Evolutionary conservation across 2,329 filamentous ascomycete species (phyloP), one percentile per base, ranked within the genome.

Genomic region (Chlorencoelia australis): DNA sequence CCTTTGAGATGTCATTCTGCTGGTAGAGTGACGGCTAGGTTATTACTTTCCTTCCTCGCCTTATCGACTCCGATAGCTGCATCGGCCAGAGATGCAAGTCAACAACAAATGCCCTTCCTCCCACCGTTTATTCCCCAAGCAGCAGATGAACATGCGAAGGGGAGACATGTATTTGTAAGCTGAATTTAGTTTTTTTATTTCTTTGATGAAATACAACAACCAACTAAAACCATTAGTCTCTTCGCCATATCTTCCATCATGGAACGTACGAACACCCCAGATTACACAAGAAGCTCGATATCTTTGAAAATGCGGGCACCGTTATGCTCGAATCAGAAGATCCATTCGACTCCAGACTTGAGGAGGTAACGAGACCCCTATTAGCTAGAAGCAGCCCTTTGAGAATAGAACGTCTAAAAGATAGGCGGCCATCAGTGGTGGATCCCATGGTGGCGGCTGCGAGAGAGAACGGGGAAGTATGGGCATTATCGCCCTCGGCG

Each of bases 171-270:
- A 22, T 79, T 80, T 49, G 65, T 68, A 54, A 46, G 61, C 54
- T n/a, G n/a, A n/a, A n/a, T n/a, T n/a, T 18, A 8, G 13, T 28
- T n/a, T 17, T 32, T 14, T 9, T 20, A 22, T 5, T 34, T 4
- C 9, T 20, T 29, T 3, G 10, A 7, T 20, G 15, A 10, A 8
- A 27, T 24, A 7, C 20, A 26, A 30, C 33, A 31, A 26, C 47
- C 52, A 30, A 50, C 37, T 15, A 10, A 32, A 20, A 38, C 22
- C 26, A 27, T 30, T 57, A 71, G 64, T 77, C 71, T 5, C 73
- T 98, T 39, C 79, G 86, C 51, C 89, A 98, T 61, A 79, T 96
- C 53, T 91, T 85, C 62, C 88, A 95, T 58, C 88, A 94, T 62
- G 89, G 89, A 40, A 82, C 85, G 26, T 73, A 89, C 58, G 65